Conservation (phyloP, 164 flowering plant species). For the Sextonia rubra region DNA sequence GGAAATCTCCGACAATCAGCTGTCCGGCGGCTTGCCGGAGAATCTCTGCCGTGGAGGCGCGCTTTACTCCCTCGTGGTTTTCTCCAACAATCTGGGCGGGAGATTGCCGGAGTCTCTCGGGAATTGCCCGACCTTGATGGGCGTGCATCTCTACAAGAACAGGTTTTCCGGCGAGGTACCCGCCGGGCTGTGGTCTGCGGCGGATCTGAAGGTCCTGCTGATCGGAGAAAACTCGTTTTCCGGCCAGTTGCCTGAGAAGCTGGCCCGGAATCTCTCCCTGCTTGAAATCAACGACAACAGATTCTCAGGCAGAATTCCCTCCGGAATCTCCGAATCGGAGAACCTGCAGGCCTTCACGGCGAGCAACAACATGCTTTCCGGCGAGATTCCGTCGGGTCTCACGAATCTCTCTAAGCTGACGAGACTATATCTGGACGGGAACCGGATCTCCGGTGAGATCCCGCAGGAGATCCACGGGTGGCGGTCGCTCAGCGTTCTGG, state of each 20-base stretch:
- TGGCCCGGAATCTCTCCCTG: conserved; percentile 38
- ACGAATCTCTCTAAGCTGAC: conserved; percentile 35
- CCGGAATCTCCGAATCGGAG: conserved; percentile 23
- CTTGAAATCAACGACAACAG: conserved; percentile 51
- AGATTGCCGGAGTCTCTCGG: conserved; percentile 52
- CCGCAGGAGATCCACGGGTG: conserved; percentile 54
- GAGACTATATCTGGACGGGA: conserved; percentile 47
- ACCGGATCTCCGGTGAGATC: conserved; percentile 55
- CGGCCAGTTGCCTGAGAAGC: conserved; percentile 39
- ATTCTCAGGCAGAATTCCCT: conserved; percentile 52
- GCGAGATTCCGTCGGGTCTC: conserved; percentile 40
- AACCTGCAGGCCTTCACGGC: conserved; percentile 43
- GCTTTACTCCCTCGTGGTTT: conserved; percentile 36
- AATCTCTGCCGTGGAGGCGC: conserved; percentile 30
- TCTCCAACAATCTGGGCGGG: conserved; percentile 50
- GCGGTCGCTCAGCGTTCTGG: conserved; percentile 35
- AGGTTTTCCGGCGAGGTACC: conserved; percentile 53
- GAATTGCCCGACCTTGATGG: conserved; percentile 37
- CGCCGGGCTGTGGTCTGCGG: conserved; percentile 36
- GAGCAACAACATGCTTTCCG: conserved; percentile 50
- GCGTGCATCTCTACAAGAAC: conserved; percentile 38
- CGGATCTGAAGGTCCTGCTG: conserved; percentile 25
- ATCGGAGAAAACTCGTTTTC: conserved; percentile 45
- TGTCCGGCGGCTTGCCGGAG: conserved; percentile 47
- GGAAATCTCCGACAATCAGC: conserved; percentile 30